Base-by-base conservation (phyloP, 2,329 filamentous ascomycete species). In the Gremmenia infestans region DNA sequence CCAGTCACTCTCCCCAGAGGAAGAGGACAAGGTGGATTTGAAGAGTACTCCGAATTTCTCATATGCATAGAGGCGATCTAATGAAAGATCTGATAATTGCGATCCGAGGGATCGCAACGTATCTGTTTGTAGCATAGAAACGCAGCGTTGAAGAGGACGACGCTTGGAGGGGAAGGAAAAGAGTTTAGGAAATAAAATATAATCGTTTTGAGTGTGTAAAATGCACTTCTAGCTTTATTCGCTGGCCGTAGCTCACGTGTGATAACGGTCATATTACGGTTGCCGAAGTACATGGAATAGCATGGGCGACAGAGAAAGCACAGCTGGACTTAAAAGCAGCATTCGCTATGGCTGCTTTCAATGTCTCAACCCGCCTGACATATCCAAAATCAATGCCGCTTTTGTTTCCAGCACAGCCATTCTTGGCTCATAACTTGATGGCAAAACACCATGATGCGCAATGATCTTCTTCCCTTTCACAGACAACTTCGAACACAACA, bases 1-100 rank as follows among this genome's bases (percentile, higher is more conserved):
- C 76, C 77, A 70, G 66, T 73, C 65, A 69, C 69, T 70, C 71
- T 66, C 60, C 68, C 69, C 72, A 70, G 71, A 74, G 74, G 72
- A 71, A 76, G 72, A 68, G 69, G 73, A 70, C 63, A 62, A 68
- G 72, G 71, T 71, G 67, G 62, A 70, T 72, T 68, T 91, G 89
- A 90, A 92, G 88, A 92, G 86, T 94, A 88, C 90, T 94, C 90
- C 89, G 89, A 94, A 93, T 94, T 94, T 94, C 89, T 91, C 89
- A 92, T 91, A 91, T 92, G 90, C 89, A 68, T 61, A 58, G 46
- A 25, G 52, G 40, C 54, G 58, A 63, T 63, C 62, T 42, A 36
- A 62, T 36, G 35, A 50, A 23, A 56, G 65, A 67, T 64, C 61
- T 65, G 60, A 67, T 57, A 63, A 37, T 57, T 56, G 65, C 64